These are phyloP conservation scores for Lasiodiplodia theobromae DNA, from an alignment of 2,329 filamentous ascomycete species.

Conservation along the genomic window DNA sequence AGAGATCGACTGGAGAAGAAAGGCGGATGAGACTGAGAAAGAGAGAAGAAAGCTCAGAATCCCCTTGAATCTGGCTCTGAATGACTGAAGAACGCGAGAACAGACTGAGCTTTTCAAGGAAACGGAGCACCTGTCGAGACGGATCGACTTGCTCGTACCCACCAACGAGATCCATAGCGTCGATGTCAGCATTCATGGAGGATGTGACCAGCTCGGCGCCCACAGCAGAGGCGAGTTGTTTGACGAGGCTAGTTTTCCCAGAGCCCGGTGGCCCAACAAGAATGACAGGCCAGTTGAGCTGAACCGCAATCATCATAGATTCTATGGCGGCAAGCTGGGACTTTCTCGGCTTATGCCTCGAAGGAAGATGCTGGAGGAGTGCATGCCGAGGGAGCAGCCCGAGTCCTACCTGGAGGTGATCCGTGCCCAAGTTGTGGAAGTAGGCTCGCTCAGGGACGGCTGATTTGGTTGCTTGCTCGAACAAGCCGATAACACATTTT, in stretches of 20 bases:
- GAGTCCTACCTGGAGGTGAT: slow-evolving; percentile 79
- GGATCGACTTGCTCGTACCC: slow-evolving; percentile 95
- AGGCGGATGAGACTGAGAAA: slow-evolving; percentile 19
- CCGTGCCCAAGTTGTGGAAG: slow-evolving; percentile 72
- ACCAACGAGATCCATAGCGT: slow-evolving; percentile 96
- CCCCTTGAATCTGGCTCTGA: background rate
- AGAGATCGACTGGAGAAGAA: slow-evolving; percentile 4
- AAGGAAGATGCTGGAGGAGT: slow-evolving; percentile 26
- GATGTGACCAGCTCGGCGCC: slow-evolving; percentile 82
- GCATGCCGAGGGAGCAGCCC: slow-evolving; percentile 71
- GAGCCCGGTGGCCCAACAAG: slow-evolving; percentile 84
- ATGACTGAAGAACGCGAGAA: slow-evolving; percentile 60
- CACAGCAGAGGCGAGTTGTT: slow-evolving; percentile 78
- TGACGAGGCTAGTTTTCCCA: slow-evolving; percentile 83
- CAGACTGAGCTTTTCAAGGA: slow-evolving; percentile 60
- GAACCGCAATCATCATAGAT: slow-evolving; percentile 84
- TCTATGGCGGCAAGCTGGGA: slow-evolving; percentile 76
- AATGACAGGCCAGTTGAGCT: slow-evolving; percentile 87
- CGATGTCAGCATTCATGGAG: slow-evolving; percentile 91
- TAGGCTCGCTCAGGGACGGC: slow-evolving; percentile 57
- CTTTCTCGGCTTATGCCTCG: slow-evolving; percentile 37
- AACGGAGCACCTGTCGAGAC: slow-evolving; percentile 71
- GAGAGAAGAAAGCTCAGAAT: slow-evolving; percentile 15
- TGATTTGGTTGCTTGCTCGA: slow-evolving; percentile 49
- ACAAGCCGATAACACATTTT: slow-evolving; percentile 69